Conservation (phyloP, 2,329 filamentous ascomycete species). For the Penicillium sp. region DNA sequence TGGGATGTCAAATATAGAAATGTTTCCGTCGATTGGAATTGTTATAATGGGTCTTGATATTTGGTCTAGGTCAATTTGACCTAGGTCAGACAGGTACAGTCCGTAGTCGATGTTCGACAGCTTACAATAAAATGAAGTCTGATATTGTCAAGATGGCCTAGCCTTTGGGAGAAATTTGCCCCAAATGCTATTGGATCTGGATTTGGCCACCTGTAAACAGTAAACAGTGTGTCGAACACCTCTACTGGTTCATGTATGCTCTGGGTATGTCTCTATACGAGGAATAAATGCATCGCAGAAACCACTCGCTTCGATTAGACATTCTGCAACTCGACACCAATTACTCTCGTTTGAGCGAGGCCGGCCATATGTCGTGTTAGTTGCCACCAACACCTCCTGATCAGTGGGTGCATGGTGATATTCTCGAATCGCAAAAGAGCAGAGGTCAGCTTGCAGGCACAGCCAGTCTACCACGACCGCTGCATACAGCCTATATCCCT, state of each 20-base stretch:
- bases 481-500: no score
- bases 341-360: background rate
- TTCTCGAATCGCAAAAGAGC: background rate
- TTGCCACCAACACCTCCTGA: background rate
- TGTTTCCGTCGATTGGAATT: background rate
- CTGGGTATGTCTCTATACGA: background rate
- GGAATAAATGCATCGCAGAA: background rate
- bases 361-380: accelerated
- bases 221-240: no score
- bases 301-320: no score
- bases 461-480: no score
- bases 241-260: background rate
- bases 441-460: background rate
- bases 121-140: background rate
- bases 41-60: background rate
- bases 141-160: no score
- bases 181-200: background rate
- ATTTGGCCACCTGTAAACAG: background rate
- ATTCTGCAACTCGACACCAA: no score
- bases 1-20: background rate
- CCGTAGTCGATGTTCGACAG: no score
- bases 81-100: no score
- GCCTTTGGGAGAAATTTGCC: background rate
- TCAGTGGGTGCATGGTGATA: background rate
- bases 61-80: no score